These are phyloP conservation scores for Neonectria neomacrospora DNA, from an alignment of 2,329 filamentous ascomycete genomes.

Conservation along the genomic window DNA sequence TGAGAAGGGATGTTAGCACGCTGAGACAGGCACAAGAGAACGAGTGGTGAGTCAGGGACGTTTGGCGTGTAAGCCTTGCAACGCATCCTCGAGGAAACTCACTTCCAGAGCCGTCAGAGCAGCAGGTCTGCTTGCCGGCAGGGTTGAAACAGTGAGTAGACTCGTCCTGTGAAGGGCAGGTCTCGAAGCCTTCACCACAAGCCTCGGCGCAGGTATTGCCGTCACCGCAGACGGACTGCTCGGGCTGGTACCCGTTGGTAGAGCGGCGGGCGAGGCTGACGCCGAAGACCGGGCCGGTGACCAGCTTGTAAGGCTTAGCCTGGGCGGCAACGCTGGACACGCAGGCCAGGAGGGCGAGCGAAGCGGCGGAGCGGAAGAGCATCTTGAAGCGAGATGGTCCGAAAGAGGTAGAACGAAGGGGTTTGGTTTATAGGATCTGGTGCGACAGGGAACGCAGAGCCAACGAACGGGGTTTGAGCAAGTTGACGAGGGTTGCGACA, in stretches of 20 bases:
- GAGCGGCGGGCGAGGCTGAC: constrained; percentile 58
- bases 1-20: constrained; percentile 44
- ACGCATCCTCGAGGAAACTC: constrained; percentile 41
- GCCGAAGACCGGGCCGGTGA: constrained; percentile 50
- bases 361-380: constrained; percentile 50
- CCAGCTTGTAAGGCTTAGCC: constrained; percentile 52
- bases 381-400: constrained; percentile 42
- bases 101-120: constrained; percentile 67
- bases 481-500: constrained; percentile 27
- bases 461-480: constrained; percentile 36
- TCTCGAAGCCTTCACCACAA: constrained; percentile 61
- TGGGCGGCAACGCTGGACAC: constrained; percentile 47
- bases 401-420: not conserved
- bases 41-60: not conserved
- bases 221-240: constrained; percentile 58
- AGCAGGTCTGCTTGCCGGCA: constrained; percentile 64
- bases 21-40: not conserved
- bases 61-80: not conserved
- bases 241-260: constrained; percentile 61
- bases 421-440: constrained; percentile 29
- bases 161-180: constrained; percentile 61
- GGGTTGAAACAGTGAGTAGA: constrained; percentile 69
- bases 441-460: constrained; percentile 37
- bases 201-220: constrained; percentile 66
- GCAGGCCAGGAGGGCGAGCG: constrained; percentile 51